Percentiles rank a stretch among this genome's conserved stretches.
Conservation (phyloP, 371 early-diverging fungal genomes). For the Mucor racemosus region DNA sequence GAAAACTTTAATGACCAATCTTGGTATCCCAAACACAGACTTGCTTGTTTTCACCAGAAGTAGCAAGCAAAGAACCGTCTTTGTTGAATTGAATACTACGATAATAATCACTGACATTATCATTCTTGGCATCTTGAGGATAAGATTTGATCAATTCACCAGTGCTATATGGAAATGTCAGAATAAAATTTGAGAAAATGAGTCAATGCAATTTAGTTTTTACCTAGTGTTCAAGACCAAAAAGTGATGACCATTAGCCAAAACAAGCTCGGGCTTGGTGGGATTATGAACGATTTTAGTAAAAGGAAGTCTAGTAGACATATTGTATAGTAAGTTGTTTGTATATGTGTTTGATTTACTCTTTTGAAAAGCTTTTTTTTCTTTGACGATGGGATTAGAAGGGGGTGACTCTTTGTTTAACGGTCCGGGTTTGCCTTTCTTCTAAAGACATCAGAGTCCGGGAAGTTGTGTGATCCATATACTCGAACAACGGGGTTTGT, state of each 20-base stretch:
- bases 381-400: background rate
- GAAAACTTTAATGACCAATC: constrained; percentile 61
- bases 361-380: background rate
- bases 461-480: background rate
- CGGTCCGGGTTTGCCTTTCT: background rate
- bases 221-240: constrained; percentile 65
- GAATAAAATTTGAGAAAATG: background rate
- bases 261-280: constrained; percentile 55
- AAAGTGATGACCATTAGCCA: constrained; percentile 64
- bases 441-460: background rate
- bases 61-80: constrained; percentile 65
- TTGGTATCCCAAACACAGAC: constrained; percentile 71
- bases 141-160: constrained; percentile 49
- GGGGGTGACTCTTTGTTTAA: constrained; percentile 16
- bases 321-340: background rate
- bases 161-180: constrained; percentile 29
- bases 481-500: constrained; percentile 2
- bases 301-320: constrained; percentile 55
- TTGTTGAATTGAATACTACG: constrained; percentile 62
- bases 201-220: background rate
- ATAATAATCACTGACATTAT: constrained; percentile 46
- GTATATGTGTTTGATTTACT: background rate
- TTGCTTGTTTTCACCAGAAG: constrained; percentile 75
- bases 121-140: constrained; percentile 38
- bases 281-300: constrained; percentile 57